These are phyloP conservation scores for Capronia coronata DNA, from an alignment of 2,329 filamentous ascomycete species.

Conservation along the genomic window DNA sequence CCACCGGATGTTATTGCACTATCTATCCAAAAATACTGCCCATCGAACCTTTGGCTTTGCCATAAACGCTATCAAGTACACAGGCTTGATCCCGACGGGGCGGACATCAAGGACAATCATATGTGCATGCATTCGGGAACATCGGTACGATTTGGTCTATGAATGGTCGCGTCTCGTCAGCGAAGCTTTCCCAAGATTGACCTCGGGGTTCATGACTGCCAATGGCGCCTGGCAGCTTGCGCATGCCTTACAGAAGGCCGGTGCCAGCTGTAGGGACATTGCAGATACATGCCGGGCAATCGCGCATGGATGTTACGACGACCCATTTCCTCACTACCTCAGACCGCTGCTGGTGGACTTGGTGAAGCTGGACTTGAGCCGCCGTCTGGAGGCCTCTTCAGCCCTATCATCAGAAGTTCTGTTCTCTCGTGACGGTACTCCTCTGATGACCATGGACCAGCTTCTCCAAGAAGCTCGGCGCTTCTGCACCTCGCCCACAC, in stretches of 20 bases:
- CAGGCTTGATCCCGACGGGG: constrained; percentile 17
- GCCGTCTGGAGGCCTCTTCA: constrained; percentile 3
- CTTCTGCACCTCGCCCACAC: constrained; percentile 1
- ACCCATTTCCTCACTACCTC: constrained; percentile 16
- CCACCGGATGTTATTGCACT: constrained; percentile 13
- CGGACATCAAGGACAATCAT: constrained; percentile 18
- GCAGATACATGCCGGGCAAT: constrained; percentile 16
- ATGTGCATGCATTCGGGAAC: constrained; percentile 16
- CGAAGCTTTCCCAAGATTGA: constrained; percentile 15
- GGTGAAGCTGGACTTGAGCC: constrained; percentile 13
- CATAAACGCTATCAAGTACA: constrained; percentile 18
- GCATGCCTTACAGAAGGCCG: constrained; percentile 11
- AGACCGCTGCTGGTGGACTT: constrained; percentile 13
- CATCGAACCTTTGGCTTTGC: constrained; percentile 15
- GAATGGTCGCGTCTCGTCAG: constrained; percentile 18
- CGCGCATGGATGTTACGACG: constrained; percentile 13
- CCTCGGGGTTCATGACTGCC: constrained; percentile 4
- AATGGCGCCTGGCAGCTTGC: constrained; percentile 12
- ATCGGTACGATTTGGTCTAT: constrained; percentile 18
- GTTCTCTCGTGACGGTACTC: background rate
- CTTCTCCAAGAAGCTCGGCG: constrained; percentile 8
- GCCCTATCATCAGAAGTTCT: background rate
- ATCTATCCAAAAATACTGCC: constrained; percentile 7
- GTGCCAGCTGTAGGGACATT: constrained; percentile 22
- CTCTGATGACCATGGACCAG: constrained; percentile 9